phyloP scores from a whole-genome alignment of 495 filamentous ascomycete genomes.

The Daldinia caldariorum region DNA sequence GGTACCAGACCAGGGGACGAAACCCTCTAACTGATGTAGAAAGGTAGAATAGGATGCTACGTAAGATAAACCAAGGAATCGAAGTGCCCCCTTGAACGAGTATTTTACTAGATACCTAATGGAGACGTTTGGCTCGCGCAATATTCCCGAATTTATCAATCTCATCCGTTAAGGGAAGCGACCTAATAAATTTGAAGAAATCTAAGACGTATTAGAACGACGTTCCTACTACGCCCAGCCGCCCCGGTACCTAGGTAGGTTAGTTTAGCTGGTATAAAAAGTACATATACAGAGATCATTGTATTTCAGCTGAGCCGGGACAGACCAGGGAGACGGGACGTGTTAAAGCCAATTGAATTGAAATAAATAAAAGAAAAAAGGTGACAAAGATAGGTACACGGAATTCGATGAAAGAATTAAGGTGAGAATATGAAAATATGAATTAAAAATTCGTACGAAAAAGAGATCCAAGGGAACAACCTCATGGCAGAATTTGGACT shows the following conservation, averaged over 20 bases:
- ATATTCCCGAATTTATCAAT: slow-evolving; percentile 33
- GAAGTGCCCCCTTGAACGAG: slow-evolving; percentile 12
- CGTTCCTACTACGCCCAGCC: slow-evolving; percentile 4
- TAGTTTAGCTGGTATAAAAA: too few relatives aligned
- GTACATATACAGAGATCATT: too few relatives aligned
- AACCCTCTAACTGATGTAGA: slow-evolving; percentile 23
- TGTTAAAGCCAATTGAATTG: slow-evolving; percentile 5
- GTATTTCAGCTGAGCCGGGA: slow-evolving; percentile 14
- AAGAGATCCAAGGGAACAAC: slow-evolving; percentile 14
- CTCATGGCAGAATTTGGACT: slow-evolving; percentile 7
- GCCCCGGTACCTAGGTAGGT: neutral
- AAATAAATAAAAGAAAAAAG: neutral
- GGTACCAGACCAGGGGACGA: slow-evolving; percentile 31
- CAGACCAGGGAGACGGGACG: slow-evolving; percentile 2
- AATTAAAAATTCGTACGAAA: neutral
- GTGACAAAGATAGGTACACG: neutral
- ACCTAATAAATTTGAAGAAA: slow-evolving; percentile 16
- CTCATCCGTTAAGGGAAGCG: slow-evolving; percentile 11
- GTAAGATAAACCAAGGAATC: slow-evolving; percentile 18
- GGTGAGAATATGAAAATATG: neutral
- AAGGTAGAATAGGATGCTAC: slow-evolving; percentile 34
- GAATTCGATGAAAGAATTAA: slow-evolving; percentile 1
- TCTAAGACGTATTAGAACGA: neutral
- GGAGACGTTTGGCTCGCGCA: slow-evolving; percentile 26
- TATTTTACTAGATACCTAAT: slow-evolving; percentile 8